Evolutionary conservation across 2,329 filamentous ascomycete genomes (phyloP), one percentile per base, ranked within the genome.

Genomic region (Curvularia sp.): DNA sequence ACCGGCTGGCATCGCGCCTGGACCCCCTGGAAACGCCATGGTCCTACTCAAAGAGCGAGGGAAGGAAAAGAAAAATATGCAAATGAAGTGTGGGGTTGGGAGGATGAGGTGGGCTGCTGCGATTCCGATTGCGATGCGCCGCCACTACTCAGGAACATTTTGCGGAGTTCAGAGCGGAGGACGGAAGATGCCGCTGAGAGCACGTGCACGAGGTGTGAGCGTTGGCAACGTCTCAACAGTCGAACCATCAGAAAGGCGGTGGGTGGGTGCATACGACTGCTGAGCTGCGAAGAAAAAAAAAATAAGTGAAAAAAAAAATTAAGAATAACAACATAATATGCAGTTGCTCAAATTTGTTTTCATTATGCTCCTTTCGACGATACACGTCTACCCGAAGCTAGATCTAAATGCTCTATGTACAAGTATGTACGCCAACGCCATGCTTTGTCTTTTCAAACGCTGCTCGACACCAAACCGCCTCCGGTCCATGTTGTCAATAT

Each of bases 101-200:
- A 49, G n/a, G 21, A 1, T 18, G 10, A 38, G 27, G 32, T 21
- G 53, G 50, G 54, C n/a, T 57, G 48, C 45, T 60, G 36, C 54
- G 49, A 53, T 60, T 21, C 42, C 42, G n/a, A 19, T 46, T 49
- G 57, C 43, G 58, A 59, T 61, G 59, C 49, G 61, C 57, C 55
- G 59, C 53, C 43, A 47, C 48, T 51, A 28, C 47, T 13, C 30
- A 46, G 53, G 56, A 63, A 69, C 63, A 27, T 68, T 73, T 75
- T 75, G 73, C 72, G 73, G 72, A 76, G 70, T 70, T 66, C 51
- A 59, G 41, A 57, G 46, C 73, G 74, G 73, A 73, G 66, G 67
- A 72, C 69, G 70, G 72, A 43, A 70, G 10, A 53, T 69, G 39
- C 71, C 72, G 56, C 46, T 15, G 19, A 10, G 28, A 25, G 36